Percentiles rank a stretch among this genome's conserved stretches.
Evolutionary conservation across 768 basidiomycete species (phyloP).

Genomic region (Mycena vitilis): DNA sequence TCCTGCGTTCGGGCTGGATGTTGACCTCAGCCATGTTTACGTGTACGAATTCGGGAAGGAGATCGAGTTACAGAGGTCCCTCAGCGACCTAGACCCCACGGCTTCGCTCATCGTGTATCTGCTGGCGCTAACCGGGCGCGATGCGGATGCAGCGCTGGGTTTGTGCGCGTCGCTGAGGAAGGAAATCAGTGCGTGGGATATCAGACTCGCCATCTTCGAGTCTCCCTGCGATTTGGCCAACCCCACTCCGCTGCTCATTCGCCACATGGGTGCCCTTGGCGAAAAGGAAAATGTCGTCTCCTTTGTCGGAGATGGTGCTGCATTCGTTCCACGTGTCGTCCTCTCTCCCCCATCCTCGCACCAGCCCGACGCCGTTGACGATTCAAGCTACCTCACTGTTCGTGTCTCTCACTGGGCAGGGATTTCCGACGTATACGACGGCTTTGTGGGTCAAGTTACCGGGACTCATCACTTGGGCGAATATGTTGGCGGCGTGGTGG

Average conservation of each 20-base stretch:
- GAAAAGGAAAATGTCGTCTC: neutral
- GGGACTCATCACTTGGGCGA: slow-evolving; percentile 9
- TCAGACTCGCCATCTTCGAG: slow-evolving; percentile 22
- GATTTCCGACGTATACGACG: slow-evolving; percentile 6
- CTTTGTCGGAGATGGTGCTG: neutral
- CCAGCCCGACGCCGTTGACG: neutral
- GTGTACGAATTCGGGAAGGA: slow-evolving; percentile 12
- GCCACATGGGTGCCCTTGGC: neutral
- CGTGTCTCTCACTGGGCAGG: slow-evolving; percentile 16
- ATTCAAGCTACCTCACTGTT: neutral
- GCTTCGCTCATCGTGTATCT: neutral
- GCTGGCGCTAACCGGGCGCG: slow-evolving; percentile 6
- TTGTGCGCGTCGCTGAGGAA: slow-evolving; percentile 1
- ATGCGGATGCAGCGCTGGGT: slow-evolving; percentile 21
- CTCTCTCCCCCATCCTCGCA: neutral
- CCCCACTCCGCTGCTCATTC: neutral
- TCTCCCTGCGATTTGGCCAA: neutral
- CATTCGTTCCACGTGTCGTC: slow-evolving; percentile 1
- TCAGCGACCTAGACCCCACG: neutral
- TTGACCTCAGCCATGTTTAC: neutral
- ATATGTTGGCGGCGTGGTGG: slow-evolving; percentile 8
- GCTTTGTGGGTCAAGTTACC: slow-evolving; percentile 13
- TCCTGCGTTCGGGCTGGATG: neutral
- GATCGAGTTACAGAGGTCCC: neutral
- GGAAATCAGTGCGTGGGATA: slow-evolving; percentile 2